These are phyloP conservation scores for Physcia stellaris DNA, from an alignment of 495 filamentous ascomycete genomes.

Conservation along the genomic window DNA sequence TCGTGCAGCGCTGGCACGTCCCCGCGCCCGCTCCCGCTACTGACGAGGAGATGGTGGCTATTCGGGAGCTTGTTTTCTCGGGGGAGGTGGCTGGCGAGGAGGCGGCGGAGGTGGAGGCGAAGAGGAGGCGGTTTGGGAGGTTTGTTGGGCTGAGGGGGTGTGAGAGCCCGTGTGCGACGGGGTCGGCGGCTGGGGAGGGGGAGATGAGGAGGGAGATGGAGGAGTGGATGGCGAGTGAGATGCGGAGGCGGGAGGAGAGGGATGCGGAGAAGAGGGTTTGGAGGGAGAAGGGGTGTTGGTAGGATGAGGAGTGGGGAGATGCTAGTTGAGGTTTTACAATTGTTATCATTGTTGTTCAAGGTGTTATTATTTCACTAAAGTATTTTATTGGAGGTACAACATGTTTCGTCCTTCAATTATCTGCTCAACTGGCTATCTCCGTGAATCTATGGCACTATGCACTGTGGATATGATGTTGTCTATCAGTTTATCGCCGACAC, in stretches of 20 bases:
- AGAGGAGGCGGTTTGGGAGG: slow-evolving; percentile 7
- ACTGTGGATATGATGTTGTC: no score
- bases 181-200: slow-evolving; percentile 45
- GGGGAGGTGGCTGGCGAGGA: not conserved
- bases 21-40: not conserved
- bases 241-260: slow-evolving; percentile 17
- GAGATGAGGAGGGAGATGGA: slow-evolving; percentile 16
- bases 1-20: slow-evolving; percentile 23
- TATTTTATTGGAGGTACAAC: no score
- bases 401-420: no score
- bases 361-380: no score
- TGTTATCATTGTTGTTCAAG: no score
- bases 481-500: no score
- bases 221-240: slow-evolving; percentile 23
- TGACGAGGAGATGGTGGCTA: not conserved
- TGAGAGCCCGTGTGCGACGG: slow-evolving; percentile 29
- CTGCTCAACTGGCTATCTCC: no score
- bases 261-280: slow-evolving; percentile 8
- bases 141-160: not conserved
- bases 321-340: no score
- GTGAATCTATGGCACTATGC: no score
- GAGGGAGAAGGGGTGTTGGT: slow-evolving; percentile 10
- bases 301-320: slow-evolving; percentile 7
- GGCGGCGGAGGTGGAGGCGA: slow-evolving; percentile 22
- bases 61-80: not conserved